Percentiles rank a stretch among this genome's conserved stretches.
These are phyloP conservation scores for Adansonia rubrostipa DNA, from an alignment of 441 rosid species.

Conservation along the genomic window DNA sequence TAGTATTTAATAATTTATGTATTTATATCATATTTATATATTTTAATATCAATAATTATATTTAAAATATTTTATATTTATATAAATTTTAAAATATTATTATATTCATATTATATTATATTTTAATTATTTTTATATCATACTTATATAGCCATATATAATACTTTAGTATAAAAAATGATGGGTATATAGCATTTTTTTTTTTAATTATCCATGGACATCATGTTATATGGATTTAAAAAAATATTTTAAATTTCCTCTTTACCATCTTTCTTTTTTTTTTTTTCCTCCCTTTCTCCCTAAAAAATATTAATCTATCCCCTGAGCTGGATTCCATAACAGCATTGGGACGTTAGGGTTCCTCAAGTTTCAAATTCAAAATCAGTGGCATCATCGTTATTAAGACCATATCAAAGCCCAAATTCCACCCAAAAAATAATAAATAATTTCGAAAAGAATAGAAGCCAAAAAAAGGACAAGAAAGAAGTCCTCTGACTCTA, in stretches of 20 bases:
- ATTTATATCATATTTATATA: too few species aligned
- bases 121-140: too few species aligned
- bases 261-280: not conserved
- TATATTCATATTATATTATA: too few species aligned
- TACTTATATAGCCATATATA: too few species aligned
- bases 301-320: not conserved
- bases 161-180: too few species aligned
- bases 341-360: slow-evolving; percentile 44
- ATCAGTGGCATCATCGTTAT: slow-evolving; percentile 47
- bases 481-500: not conserved
- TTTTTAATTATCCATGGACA: not conserved
- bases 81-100: too few species aligned
- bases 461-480: not conserved
- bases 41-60: too few species aligned
- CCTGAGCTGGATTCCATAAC: slow-evolving; percentile 31
- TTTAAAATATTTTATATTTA: too few species aligned
- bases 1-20: too few species aligned
- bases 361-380: slow-evolving; percentile 60
- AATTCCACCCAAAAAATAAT: not conserved
- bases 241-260: not conserved
- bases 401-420: slow-evolving; percentile 33
- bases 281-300: not conserved
- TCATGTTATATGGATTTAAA: not conserved
- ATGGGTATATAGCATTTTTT: too few species aligned
- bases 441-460: slow-evolving; percentile 20